Evolutionary conservation across 1,284 basidiomycete species (phyloP).

Genomic region (Ganoderma multipileum): DNA sequence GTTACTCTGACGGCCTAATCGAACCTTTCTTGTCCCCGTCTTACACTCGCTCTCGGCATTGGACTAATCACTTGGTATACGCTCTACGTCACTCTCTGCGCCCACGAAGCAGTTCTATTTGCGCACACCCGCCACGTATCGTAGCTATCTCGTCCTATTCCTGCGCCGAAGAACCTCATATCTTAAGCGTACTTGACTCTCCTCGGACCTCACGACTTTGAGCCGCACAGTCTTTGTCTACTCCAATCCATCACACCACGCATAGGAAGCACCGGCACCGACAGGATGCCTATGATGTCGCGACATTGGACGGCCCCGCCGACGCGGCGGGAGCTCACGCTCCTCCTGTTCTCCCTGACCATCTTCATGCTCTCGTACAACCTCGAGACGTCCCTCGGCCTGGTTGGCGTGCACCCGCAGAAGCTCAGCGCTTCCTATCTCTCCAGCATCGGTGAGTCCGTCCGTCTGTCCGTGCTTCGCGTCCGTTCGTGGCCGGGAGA

Average conservation of each 20-base stretch:
- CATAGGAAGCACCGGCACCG: not conserved
- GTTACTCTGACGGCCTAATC: not conserved
- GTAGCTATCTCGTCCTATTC: not conserved
- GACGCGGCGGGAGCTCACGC: slow-evolving; percentile 66
- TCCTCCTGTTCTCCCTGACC: slow-evolving; percentile 64
- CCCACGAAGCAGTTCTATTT: slow-evolving; percentile 1
- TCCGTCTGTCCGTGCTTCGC: slow-evolving; percentile 6
- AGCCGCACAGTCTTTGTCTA: not conserved
- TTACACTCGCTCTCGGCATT: not conserved
- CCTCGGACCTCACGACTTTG: not conserved
- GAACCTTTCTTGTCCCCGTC: not conserved
- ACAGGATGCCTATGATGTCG: slow-evolving; percentile 2
- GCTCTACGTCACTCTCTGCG: not conserved
- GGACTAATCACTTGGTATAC: not conserved
- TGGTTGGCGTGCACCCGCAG: slow-evolving; percentile 51
- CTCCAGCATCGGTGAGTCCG: slow-evolving; percentile 32
- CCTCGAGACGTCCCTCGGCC: slow-evolving; percentile 60
- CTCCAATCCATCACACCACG: not conserved
- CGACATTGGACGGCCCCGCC: slow-evolving; percentile 60
- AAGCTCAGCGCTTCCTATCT: slow-evolving; percentile 38
- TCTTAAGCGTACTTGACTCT: slow-evolving; percentile 5
- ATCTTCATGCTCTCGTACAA: slow-evolving; percentile 73
- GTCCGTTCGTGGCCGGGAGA: not conserved
- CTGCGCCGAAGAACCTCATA: not conserved
- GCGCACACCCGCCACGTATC: slow-evolving; percentile 1